Conservation (phyloP, 2,329 filamentous ascomycete species). For the Pseudonectria buxi region DNA sequence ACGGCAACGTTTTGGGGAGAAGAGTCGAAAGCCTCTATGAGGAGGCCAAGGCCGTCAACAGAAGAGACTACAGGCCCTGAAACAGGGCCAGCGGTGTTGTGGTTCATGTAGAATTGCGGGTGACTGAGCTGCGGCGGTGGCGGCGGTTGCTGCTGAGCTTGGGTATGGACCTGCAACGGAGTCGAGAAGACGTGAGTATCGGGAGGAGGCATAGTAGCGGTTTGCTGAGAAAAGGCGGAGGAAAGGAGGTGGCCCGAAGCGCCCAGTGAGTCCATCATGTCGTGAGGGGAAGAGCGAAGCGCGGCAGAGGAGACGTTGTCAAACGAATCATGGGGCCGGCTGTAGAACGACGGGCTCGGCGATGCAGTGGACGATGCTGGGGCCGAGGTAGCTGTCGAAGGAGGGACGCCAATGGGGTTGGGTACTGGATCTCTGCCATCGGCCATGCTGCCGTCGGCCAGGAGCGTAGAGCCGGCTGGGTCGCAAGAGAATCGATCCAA, state of each 20-base stretch:
- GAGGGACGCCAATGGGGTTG: slow-evolving; percentile 9
- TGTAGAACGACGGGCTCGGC: slow-evolving; percentile 11
- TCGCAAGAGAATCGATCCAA: slow-evolving; percentile 41
- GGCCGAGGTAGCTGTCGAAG: slow-evolving; percentile 6
- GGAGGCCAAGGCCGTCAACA: slow-evolving; percentile 33
- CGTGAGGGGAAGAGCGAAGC: slow-evolving; percentile 9
- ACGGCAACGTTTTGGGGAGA: slow-evolving; percentile 11
- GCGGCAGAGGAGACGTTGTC: slow-evolving; percentile 7
- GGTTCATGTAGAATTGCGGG: not conserved
- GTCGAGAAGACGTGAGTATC: slow-evolving; percentile 15
- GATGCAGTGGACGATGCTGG: slow-evolving; percentile 9
- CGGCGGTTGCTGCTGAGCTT: slow-evolving; percentile 3
- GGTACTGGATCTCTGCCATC: slow-evolving; percentile 35
- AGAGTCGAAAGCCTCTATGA: slow-evolving; percentile 35
- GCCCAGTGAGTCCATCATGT: slow-evolving; percentile 10
- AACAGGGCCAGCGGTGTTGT: too few species aligned
- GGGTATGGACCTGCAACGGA: slow-evolving; percentile 1
- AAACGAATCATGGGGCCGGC: slow-evolving; percentile 6
- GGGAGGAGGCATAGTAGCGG: slow-evolving; percentile 8
- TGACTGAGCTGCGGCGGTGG: slow-evolving; percentile 8
- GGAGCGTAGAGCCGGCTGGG: slow-evolving; percentile 32
- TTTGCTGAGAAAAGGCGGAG: slow-evolving; percentile 13
- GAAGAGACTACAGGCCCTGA: slow-evolving; percentile 11
- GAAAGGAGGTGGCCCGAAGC: slow-evolving; percentile 3
- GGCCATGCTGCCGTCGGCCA: slow-evolving; percentile 42